Evolutionary conservation across 1,284 basidiomycete species (phyloP).

Genomic region (Anthracocystis panici-leucophaei): DNA sequence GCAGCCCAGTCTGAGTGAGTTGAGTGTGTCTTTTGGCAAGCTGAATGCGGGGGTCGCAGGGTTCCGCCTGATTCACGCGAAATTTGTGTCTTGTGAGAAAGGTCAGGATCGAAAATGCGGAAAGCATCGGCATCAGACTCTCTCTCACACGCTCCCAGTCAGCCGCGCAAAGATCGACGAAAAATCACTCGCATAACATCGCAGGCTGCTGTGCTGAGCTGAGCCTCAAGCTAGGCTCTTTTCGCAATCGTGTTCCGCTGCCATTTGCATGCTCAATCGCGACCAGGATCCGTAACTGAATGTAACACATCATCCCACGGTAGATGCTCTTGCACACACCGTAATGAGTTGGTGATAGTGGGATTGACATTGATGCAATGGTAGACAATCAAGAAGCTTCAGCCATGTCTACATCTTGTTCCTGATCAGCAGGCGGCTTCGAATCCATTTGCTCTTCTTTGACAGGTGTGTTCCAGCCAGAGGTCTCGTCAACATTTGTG

Average conservation of each 20-base stretch:
- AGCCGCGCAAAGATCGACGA: neutral
- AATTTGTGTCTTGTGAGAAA: conserved; percentile 44
- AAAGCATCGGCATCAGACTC: conserved; percentile 9
- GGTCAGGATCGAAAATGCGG: conserved; percentile 14
- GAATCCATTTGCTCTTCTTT: conserved; percentile 1
- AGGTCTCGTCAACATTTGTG: neutral
- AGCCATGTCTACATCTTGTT: conserved; percentile 30
- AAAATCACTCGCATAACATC: neutral
- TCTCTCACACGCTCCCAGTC: neutral
- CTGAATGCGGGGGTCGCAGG: conserved; percentile 27
- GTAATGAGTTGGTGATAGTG: neutral
- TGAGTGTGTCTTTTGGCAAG: conserved; percentile 8
- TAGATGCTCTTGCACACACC: neutral
- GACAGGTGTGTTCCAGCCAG: neutral
- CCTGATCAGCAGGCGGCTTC: conserved; percentile 15
- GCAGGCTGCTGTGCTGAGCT: conserved; percentile 1
- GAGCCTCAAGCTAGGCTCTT: no score
- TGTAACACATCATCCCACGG: no score
- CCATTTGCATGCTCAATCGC: no score
- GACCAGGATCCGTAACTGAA: no score
- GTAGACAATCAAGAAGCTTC: conserved; percentile 13
- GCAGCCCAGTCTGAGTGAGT: neutral
- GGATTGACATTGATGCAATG: neutral
- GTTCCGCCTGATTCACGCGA: conserved; percentile 9
- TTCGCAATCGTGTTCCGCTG: no score